Percentiles rank a stretch among this genome's conserved stretches.
Evolutionary conservation across 1,139 yeast genomes (phyloP).

Genomic region (Kluyveromyces marxianus): DNA sequence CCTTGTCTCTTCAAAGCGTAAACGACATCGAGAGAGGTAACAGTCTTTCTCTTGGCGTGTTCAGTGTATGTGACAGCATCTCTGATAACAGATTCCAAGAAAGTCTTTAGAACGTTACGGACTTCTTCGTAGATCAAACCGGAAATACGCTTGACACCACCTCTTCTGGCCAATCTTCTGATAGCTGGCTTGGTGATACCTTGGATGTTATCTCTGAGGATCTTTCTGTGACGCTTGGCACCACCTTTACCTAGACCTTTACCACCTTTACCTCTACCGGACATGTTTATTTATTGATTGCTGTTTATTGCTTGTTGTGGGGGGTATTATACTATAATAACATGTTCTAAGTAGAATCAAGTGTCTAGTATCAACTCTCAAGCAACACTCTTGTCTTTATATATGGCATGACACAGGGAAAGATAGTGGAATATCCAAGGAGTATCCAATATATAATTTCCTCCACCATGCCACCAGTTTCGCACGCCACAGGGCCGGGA

Average conservation of each 20-base stretch:
- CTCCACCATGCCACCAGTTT: too few species aligned
- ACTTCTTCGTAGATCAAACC: conserved; percentile 97
- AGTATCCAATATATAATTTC: too few species aligned
- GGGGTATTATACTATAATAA: too few species aligned
- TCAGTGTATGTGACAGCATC: conserved; percentile 97
- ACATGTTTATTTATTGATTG: conserved; percentile 47
- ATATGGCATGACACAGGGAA: too few species aligned
- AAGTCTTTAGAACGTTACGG: conserved; percentile 86
- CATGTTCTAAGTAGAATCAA: too few species aligned
- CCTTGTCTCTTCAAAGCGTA: conserved; percentile 99
- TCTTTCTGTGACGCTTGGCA: conserved; percentile 99
- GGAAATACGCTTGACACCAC: conserved; percentile 99
- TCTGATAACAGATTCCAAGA: conserved; percentile 92
- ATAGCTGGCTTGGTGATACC: conserved; percentile 99
- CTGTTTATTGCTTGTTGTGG: neutral
- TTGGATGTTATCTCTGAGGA: conserved; percentile 95
- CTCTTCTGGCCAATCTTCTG: conserved; percentile 99
- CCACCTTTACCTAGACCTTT: conserved; percentile 98
- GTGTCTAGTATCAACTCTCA: too few species aligned
- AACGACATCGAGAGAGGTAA: conserved; percentile 92
- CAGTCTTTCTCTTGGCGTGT: conserved; percentile 99
- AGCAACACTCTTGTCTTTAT: too few species aligned
- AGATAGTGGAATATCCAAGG: too few species aligned
- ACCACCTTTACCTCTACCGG: conserved; percentile 98
- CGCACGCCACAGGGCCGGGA: too few species aligned